Evolutionary conservation across 768 basidiomycete species (phyloP).

Genomic region (Mycena epipterygia): DNA sequence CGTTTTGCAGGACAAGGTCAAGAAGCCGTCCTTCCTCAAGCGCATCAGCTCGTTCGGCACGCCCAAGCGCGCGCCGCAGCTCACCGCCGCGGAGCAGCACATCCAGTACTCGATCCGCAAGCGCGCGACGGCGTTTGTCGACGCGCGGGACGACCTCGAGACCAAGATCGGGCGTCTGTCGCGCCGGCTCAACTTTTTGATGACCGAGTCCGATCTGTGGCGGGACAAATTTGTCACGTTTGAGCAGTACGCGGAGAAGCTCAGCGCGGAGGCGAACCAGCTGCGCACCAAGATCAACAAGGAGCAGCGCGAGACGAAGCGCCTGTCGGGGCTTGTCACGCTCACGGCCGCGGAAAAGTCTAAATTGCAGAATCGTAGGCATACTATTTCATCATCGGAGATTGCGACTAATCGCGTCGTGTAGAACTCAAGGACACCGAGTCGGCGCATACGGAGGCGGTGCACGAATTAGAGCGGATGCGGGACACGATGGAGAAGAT

Average conservation of each 20-base stretch:
- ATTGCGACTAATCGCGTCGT: slow-evolving; percentile 8
- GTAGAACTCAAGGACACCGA: slow-evolving; percentile 89
- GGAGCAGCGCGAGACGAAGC: slow-evolving; percentile 90
- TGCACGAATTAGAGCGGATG: slow-evolving; percentile 88
- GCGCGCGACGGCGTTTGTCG: slow-evolving; percentile 94
- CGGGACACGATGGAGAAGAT: slow-evolving; percentile 86
- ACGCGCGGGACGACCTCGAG: slow-evolving; percentile 93
- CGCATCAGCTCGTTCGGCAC: slow-evolving; percentile 84
- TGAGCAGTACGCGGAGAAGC: slow-evolving; percentile 93
- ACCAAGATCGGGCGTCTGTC: slow-evolving; percentile 92
- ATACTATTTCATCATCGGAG: neutral
- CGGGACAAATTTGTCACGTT: slow-evolving; percentile 95
- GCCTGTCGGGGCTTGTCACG: slow-evolving; percentile 84
- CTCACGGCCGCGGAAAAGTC: slow-evolving; percentile 84
- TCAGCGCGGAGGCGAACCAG: slow-evolving; percentile 89
- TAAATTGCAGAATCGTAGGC: slow-evolving; percentile 84
- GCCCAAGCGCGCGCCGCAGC: slow-evolving; percentile 76
- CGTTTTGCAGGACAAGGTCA: slow-evolving; percentile 90
- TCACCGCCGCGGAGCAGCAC: slow-evolving; percentile 85
- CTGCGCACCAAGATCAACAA: slow-evolving; percentile 90
- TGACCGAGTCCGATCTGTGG: slow-evolving; percentile 93
- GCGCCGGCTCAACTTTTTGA: slow-evolving; percentile 89
- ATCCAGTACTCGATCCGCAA: slow-evolving; percentile 92
- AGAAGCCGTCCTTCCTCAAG: slow-evolving; percentile 90
- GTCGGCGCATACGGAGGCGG: slow-evolving; percentile 81